Conservation (phyloP, 352 stramenopile species). For the Aphanomyces cochlioides region DNA sequence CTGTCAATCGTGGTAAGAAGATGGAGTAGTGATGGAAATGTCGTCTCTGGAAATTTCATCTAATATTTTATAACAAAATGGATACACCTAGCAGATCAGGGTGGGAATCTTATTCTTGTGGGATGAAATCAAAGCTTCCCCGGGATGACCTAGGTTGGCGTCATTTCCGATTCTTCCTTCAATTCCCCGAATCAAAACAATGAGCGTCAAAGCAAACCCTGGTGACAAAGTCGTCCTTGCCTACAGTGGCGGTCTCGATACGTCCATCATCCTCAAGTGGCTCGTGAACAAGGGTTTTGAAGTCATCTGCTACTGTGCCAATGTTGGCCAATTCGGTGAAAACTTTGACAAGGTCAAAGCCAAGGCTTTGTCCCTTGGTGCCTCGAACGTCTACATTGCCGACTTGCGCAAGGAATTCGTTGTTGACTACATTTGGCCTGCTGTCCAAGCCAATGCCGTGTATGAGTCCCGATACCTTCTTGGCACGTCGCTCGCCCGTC, state of each 20-base stretch:
- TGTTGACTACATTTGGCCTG: constrained; percentile 90
- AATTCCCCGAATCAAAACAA: constrained; percentile 30
- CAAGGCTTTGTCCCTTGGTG: constrained; percentile 80
- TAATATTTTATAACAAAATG: too few relatives aligned
- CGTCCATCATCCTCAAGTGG: constrained; percentile 98
- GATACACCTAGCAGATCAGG: too few relatives aligned
- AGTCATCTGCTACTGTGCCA: constrained; percentile 98
- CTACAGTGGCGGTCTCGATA: constrained; percentile 97
- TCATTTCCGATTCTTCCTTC: constrained; percentile 12
- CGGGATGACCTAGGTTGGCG: background rate
- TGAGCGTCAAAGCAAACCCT: constrained; percentile 66
- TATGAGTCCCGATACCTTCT: constrained; percentile 98
- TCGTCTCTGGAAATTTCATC: too few relatives aligned
- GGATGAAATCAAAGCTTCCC: background rate
- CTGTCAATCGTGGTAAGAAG: too few relatives aligned
- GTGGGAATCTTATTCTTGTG: constrained; percentile 1
- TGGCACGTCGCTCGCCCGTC: constrained; percentile 95
- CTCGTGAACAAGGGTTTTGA: constrained; percentile 98
- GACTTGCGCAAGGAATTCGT: constrained; percentile 98
- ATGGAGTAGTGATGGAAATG: too few relatives aligned
- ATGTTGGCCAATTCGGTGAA: constrained; percentile 96
- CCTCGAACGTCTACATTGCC: constrained; percentile 91
- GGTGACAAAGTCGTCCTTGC: constrained; percentile 93
- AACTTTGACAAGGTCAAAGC: constrained; percentile 93
- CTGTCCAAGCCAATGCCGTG: constrained; percentile 95